A percentile compares a stretch with the other conserved stretches of the same genome.
These are phyloP conservation scores for Nymphaea thermarum DNA, from an alignment of 164 flowering plant species.

Conservation along the genomic window DNA sequence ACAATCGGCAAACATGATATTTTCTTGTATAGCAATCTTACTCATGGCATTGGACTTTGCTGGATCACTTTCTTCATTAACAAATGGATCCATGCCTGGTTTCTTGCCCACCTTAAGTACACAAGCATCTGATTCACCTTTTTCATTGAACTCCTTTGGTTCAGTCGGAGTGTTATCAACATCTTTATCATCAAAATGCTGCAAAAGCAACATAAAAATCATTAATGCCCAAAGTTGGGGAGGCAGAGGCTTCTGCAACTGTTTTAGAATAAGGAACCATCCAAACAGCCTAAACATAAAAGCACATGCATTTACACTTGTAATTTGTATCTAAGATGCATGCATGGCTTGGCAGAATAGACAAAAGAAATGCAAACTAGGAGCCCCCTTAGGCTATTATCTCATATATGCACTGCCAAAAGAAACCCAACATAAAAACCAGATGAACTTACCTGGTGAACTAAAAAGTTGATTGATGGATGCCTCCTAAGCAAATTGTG, in stretches of 20 bases:
- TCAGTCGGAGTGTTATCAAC: constrained; percentile 16
- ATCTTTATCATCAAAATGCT: constrained; percentile 37
- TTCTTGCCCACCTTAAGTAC: constrained; percentile 13
- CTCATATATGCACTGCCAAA: neutral
- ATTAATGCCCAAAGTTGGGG: neutral
- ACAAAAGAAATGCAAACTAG: neutral
- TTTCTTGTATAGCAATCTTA: constrained; percentile 22
- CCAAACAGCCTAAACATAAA: too few relatives aligned
- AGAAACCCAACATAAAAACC: neutral
- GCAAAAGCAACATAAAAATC: constrained; percentile 6
- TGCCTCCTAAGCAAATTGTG: constrained; percentile 88
- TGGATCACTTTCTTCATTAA: constrained; percentile 56
- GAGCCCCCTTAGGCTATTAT: neutral
- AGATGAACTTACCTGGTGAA: constrained; percentile 46
- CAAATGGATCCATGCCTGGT: constrained; percentile 63
- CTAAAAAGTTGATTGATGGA: constrained; percentile 87
- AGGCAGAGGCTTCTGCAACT: too few relatives aligned
- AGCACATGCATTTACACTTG: too few relatives aligned
- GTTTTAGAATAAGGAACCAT: too few relatives aligned
- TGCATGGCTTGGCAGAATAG: too few relatives aligned
- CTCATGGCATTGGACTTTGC: constrained; percentile 70
- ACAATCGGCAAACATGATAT: too few relatives aligned
- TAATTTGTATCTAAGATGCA: too few relatives aligned
- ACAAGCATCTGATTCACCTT: constrained; percentile 12
- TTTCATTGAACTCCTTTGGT: constrained; percentile 12